phyloP scores from a whole-genome alignment of 164 flowering plant species.

The Stephania japonica region DNA sequence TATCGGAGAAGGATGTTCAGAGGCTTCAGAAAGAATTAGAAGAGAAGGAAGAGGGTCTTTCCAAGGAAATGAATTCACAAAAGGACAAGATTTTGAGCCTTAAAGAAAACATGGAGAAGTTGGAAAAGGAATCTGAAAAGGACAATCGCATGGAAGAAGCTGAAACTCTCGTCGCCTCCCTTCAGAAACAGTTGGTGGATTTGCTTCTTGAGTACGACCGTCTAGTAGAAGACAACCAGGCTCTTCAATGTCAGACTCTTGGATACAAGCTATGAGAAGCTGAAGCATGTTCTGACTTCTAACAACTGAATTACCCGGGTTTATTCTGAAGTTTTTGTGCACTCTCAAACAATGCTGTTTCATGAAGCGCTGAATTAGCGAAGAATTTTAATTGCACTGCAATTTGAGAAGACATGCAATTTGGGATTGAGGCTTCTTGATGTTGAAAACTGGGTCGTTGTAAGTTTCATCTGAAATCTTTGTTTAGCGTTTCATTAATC shows the following conservation, averaged over 20 bases:
- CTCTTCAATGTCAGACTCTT: slow-evolving; percentile 58
- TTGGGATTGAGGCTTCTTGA: no score
- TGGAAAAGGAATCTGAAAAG: slow-evolving; percentile 54
- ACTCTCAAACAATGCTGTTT: neutral
- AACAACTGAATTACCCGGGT: neutral
- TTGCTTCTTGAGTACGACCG: slow-evolving; percentile 88
- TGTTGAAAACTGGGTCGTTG: no score
- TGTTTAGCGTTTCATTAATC: no score
- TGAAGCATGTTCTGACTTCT: neutral
- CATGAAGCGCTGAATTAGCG: neutral
- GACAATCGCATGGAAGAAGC: slow-evolving; percentile 62
- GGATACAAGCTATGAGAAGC: slow-evolving; percentile 32
- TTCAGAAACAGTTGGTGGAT: slow-evolving; percentile 88
- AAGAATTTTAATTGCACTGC: neutral
- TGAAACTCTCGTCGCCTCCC: slow-evolving; percentile 67
- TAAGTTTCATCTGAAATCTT: no score
- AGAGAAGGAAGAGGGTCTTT: slow-evolving; percentile 63
- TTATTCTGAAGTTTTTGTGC: no score
- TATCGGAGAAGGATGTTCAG: slow-evolving; percentile 55
- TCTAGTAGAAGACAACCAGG: slow-evolving; percentile 81
- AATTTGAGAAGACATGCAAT: neutral
- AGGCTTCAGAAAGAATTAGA: slow-evolving; percentile 57
- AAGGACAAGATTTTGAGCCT: slow-evolving; percentile 45
- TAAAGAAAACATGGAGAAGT: slow-evolving; percentile 49
- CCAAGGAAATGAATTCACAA: slow-evolving; percentile 43